Evolutionary conservation across 257 asterid species (phyloP).

Genomic region (Jaltomata sinuosa): DNA sequence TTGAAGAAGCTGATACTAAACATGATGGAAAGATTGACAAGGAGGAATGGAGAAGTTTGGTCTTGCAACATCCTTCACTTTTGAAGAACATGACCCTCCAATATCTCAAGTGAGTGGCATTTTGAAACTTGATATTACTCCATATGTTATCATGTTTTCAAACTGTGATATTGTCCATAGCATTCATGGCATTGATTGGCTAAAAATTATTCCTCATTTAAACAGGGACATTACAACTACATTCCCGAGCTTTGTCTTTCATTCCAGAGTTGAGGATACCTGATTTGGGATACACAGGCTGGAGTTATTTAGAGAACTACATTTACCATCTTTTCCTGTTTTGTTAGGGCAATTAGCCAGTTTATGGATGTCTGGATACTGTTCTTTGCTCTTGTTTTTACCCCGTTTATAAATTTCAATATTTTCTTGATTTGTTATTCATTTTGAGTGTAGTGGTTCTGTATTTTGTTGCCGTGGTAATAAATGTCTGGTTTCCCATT

Average conservation of each 20-base stretch:
- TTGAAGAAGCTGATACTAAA: constrained; percentile 91
- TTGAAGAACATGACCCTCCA: constrained; percentile 91
- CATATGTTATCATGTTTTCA: neutral
- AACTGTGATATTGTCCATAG: neutral
- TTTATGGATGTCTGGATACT: neutral
- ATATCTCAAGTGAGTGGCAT: constrained; percentile 61
- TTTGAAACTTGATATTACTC: neutral
- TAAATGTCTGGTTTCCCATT: neutral
- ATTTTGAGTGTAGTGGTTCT: neutral
- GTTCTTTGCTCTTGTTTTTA: neutral
- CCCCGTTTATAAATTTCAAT: neutral
- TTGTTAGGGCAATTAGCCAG: neutral
- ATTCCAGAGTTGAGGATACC: constrained; percentile 78
- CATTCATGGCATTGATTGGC: neutral
- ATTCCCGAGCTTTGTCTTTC: constrained; percentile 86
- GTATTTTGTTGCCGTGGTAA: neutral
- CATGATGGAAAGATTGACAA: constrained; percentile 80
- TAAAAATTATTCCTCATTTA: neutral
- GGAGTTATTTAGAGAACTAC: neutral
- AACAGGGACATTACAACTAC: constrained; percentile 86
- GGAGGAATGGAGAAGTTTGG: constrained; percentile 85
- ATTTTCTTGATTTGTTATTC: constrained; percentile 3
- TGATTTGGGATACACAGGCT: constrained; percentile 5
- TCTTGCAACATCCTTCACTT: constrained; percentile 72
- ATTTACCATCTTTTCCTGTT: neutral